Evolutionary conservation across 2,329 filamentous ascomycete species (phyloP).

Genomic region (Venturia pyrina): DNA sequence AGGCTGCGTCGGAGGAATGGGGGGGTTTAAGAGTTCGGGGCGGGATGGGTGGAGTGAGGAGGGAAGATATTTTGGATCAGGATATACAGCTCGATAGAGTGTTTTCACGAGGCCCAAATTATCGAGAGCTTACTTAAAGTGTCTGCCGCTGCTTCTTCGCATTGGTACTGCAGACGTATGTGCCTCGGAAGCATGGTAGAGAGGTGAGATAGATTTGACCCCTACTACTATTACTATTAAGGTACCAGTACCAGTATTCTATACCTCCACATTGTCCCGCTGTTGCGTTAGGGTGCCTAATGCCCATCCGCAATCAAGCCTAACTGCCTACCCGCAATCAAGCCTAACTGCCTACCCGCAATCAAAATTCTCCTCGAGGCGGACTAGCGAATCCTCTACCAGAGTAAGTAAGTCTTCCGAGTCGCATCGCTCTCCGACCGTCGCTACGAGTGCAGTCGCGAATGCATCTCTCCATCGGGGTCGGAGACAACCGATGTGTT

Average conservation of each 20-base stretch:
- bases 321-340: too few relatives aligned
- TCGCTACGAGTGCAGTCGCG: neutral
- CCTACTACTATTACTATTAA: neutral
- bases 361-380: neutral
- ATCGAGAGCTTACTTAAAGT: neutral
- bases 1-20: neutral
- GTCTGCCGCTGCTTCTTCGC: neutral
- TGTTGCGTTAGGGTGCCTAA: too few relatives aligned
- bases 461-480: neutral
- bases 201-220: neutral
- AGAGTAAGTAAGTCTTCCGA: neutral
- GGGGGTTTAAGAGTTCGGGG: neutral
- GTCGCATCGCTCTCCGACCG: too few relatives aligned
- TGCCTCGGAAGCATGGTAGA: neutral
- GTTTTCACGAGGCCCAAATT: neutral
- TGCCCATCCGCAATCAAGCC: neutral
- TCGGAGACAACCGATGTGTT: neutral
- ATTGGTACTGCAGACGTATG: neutral
- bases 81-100: neutral
- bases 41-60: neutral
- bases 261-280: too few relatives aligned
- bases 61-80: neutral
- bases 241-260: too few relatives aligned
- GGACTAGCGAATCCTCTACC: too few relatives aligned
- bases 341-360: too few relatives aligned